Evolutionary conservation across 2,329 filamentous ascomycete species (phyloP), one percentile per base, ranked within the genome.

Genomic region (Penicillium sp.): DNA sequence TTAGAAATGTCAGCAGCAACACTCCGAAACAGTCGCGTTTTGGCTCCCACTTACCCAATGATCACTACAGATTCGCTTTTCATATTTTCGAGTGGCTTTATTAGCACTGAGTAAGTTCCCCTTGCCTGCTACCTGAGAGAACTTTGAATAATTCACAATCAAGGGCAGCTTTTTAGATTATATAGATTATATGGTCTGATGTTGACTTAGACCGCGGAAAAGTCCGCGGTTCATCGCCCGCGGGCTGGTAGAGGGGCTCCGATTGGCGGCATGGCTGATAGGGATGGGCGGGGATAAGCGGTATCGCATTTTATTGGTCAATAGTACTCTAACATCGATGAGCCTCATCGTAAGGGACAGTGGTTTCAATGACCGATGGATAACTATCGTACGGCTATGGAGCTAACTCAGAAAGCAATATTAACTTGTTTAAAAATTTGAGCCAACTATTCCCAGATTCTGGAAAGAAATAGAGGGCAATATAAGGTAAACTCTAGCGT

Each of bases 41-140:
- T 22, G 14, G 22, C 9, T 53, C 8, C 8, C 9, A 47, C 43
- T 35, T 31, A 52, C 53, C 47, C 53, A 9, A 55, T 37, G 7
- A 52, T 18, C 10, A 55, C 53, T 18, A 55, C 11, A 26, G 48
- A 46, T 35, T 55, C 48, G 9, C 16, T 45, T 26, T 52, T 55
- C 53, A 52, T 55, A 11, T 34, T 50, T 26, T 16, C 4, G 11
- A 31, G 42, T 35, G 14, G 16, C 4, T 29, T 11, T 18, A 11
- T 24, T 29, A 11, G 10, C 5, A 2, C 10, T 8, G 37, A 34
- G n/a, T 49, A 7, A 22, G n/a, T n/a, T n/a, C 6, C 7, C 4
- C 7, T 38, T 38, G 1, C 2, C 16, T 4, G 10, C 10, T 18
- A 10, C 16, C 8, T 9, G 11, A 13, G 10, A 35, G 7, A 34